Conservation (phyloP, 2,329 filamentous ascomycete species). For the Colletotrichum echinochloae region DNA sequence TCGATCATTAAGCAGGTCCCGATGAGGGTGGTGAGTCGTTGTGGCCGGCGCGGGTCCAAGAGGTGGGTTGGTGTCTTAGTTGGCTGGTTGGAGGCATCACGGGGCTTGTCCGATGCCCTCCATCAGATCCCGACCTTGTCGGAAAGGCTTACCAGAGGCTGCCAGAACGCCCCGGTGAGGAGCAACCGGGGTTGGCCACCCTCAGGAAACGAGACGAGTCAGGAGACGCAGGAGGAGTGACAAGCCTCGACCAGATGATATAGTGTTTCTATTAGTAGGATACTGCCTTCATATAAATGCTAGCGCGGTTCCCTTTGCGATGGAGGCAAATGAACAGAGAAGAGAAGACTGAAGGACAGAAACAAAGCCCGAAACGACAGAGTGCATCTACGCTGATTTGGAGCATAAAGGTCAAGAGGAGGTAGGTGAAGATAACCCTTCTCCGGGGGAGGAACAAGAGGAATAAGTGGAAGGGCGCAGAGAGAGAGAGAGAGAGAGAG, state of each 20-base stretch:
- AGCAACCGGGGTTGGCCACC: slow-evolving; percentile 15
- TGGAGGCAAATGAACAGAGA: slow-evolving; percentile 3
- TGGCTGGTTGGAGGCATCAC: slow-evolving; percentile 37
- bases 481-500: too few relatives aligned
- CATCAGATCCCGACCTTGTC: slow-evolving; percentile 27
- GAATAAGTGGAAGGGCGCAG: not conserved
- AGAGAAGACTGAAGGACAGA: slow-evolving; percentile 15
- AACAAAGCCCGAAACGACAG: not conserved
- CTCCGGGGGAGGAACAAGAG: not conserved
- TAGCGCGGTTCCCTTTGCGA: slow-evolving; percentile 29
- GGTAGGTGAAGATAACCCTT: slow-evolving; percentile 23
- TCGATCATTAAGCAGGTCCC: slow-evolving; percentile 40
- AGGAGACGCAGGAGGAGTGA: slow-evolving; percentile 38
- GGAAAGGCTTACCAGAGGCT: slow-evolving; percentile 11
- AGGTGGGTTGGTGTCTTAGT: slow-evolving; percentile 34
- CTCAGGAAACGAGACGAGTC: slow-evolving; percentile 38
- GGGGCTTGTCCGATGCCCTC: slow-evolving; percentile 34
- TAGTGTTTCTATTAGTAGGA: slow-evolving; percentile 21
- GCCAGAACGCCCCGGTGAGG: slow-evolving; percentile 20
- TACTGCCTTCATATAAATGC: slow-evolving; percentile 33
- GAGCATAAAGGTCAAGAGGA: slow-evolving; percentile 18
- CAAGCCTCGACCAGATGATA: slow-evolving; percentile 34
- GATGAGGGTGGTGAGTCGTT: slow-evolving; percentile 36
- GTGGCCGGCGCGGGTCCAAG: slow-evolving; percentile 34
- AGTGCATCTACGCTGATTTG: not conserved